Evolutionary conservation across 2,329 filamentous ascomycete genomes (phyloP).

Genomic region (Teratosphaeria pseudoeucalypti): DNA sequence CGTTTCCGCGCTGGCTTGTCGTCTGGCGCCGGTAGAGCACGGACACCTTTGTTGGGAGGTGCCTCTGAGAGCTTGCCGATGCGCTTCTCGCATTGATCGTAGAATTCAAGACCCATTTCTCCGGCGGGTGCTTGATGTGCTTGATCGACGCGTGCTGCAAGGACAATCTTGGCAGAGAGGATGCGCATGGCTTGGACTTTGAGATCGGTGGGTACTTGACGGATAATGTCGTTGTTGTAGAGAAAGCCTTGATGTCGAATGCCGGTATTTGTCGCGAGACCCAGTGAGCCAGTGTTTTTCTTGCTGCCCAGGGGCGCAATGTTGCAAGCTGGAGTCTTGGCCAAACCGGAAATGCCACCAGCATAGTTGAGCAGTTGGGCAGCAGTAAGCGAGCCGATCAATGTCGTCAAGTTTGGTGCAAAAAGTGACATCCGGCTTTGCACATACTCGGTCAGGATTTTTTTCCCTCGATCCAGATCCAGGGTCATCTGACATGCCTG

Average conservation of each 20-base stretch:
- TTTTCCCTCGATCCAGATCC: conserved; percentile 78
- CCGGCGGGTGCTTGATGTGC: conserved; percentile 75
- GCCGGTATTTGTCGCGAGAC: conserved; percentile 85
- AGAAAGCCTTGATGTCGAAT: conserved; percentile 87
- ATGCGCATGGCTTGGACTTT: conserved; percentile 93
- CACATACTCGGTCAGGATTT: conserved; percentile 80
- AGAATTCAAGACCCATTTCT: conserved; percentile 69
- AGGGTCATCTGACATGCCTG: conserved; percentile 80
- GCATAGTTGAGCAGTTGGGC: conserved; percentile 94
- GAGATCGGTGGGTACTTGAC: conserved; percentile 71
- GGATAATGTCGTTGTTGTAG: conserved; percentile 83
- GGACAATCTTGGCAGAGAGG: conserved; percentile 80
- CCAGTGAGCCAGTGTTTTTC: conserved; percentile 61
- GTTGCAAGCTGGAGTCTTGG: conserved; percentile 89
- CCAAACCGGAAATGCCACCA: conserved; percentile 76
- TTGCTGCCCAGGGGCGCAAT: conserved; percentile 84
- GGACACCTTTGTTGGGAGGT: conserved; percentile 74
- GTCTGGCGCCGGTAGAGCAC: conserved; percentile 82
- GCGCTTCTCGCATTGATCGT: conserved; percentile 70
- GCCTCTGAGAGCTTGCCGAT: conserved; percentile 90
- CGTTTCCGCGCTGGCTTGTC: conserved; percentile 92
- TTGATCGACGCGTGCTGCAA: conserved; percentile 85
- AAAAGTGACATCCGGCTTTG: conserved; percentile 95
- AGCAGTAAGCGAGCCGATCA: conserved; percentile 86
- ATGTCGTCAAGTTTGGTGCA: conserved; percentile 80